Evolutionary conservation across 352 stramenopile genomes (phyloP), one percentile per base, ranked within the genome.

Genomic region (Pythium vanterpoolii): DNA sequence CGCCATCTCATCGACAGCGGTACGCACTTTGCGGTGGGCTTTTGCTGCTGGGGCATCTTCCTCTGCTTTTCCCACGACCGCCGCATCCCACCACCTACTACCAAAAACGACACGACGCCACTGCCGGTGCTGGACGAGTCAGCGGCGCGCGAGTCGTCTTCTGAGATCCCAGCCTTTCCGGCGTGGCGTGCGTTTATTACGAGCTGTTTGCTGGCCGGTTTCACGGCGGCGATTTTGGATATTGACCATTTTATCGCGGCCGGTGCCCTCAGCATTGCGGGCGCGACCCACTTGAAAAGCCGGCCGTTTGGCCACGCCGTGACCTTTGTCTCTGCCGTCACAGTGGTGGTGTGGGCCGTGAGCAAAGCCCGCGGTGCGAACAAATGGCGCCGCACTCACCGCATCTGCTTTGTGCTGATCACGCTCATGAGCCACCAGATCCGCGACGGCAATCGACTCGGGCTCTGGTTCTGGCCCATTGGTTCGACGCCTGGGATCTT

Each of bases 201-300:
- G 62, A 78, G 70, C n/a, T 83, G 72, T 36, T 26, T 79, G 28
- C 43, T 76, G 3, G 78, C 75, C 1, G 69, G 56, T 0, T 30
- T 83, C 19, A 73, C 67, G 9, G 77, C 77, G 5, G 67, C 71
- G 7, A 57, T 86, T 23, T 66, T 92, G 3, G 82, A 89, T 43
- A 52, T 89, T 26, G 79, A 92, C 69, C 77, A 92, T 66, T 90
- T 92, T 56, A 83, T 90, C 59, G 76, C 74, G 14, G 79, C 82
- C 6, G 64, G 74, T n/a, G 63, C 73, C 1, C 65, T 87, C 39
- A 89, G 56, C 42, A 71, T 92, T 27, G 44, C 62, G 27, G 77
- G 71, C 30, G 82, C 82, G 3, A 88, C 79, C 26, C 74, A 89
- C 54, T 65, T 90, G 42, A 39, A 75, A 8, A 64, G 69, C 48